Base-by-base conservation (phyloP, 2,329 filamentous ascomycete genomes). In the Xylaria arbuscula region DNA sequence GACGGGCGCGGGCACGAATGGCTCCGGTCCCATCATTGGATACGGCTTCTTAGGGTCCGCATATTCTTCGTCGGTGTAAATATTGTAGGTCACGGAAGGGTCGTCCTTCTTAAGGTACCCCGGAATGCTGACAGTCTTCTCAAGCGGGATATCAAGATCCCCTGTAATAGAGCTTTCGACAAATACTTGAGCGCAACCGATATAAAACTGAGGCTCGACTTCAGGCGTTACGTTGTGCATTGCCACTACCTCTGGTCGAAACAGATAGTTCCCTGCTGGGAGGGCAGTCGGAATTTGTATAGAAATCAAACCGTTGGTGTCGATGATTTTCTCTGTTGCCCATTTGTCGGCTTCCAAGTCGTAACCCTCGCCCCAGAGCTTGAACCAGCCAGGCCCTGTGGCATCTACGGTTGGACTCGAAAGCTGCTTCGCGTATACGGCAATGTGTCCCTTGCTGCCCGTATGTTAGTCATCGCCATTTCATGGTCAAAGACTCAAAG, bases 371-470 rank as follows among this genome's bases (percentile, higher is more conserved):
- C 91, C 86, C 82, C 85, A 92, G 76, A 93, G 87, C 83, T 93
- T 93, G 85, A 93, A 92, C 92, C 91, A 93, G 50, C 91, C 91
- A 60, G 83, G 80, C 9, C 91, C 90, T 24, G 83, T 80, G 62
- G 80, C 81, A 62, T 89, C 87, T 63, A 87, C 84, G 72, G 82
- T 79, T 1, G 55, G 51, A 57, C 38, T 64, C 2, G 62, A 61
- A 5, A 93, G 87, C 73, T 87, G 87, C 82, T 93, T 93, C 81
- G 93, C 82, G 78, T 93, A 93, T 19, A 93, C 87, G 32, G 90
- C 86, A 75, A 90, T 92, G 50, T 91, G 90, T 0, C 91, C 91
- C 75, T 72, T 72, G 42, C 55, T 57, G 7, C 3, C 9, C 17
- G 1, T 10, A 15, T 8, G 24, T 57, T 47, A 45, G 38, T n/a